phyloP scores from a whole-genome alignment of 176 grass and related monocot genomes.

The Sorghum bicolor region DNA sequence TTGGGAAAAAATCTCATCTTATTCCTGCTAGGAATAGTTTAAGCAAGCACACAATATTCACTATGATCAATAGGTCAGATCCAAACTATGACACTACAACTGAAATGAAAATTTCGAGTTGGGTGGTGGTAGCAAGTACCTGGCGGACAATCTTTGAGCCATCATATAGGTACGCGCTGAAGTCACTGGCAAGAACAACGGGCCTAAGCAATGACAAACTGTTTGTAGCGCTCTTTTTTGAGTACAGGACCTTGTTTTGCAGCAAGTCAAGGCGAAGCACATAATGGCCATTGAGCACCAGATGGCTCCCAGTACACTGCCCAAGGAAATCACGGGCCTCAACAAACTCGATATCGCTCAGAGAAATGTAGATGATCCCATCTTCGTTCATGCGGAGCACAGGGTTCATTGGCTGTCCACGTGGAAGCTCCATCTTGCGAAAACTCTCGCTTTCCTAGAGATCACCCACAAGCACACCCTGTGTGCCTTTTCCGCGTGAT shows the following conservation, averaged over 20 bases:
- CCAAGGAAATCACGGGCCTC: neutral
- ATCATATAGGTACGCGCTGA: neutral
- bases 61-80: too few relatives aligned
- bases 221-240: too few relatives aligned
- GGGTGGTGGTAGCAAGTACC: neutral
- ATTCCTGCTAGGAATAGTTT: too few relatives aligned
- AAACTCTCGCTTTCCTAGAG: neutral
- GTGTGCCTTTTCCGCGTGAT: too few relatives aligned
- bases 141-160: neutral
- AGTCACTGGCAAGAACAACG: neutral
- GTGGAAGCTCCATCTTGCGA: neutral
- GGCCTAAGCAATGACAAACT: neutral
- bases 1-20: too few relatives aligned
- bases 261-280: neutral
- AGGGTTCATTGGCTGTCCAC: neutral
- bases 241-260: neutral
- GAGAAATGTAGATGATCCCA: neutral
- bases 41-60: too few relatives aligned
- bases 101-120: neutral
- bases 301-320: neutral
- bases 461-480: too few relatives aligned
- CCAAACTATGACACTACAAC: too few relatives aligned
- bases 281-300: neutral
- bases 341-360: neutral
- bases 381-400: neutral